A percentile compares a stretch with the other conserved stretches of the same genome.
Conservation (phyloP, 106 monocot species). For the Hemerocallis citrina region DNA sequence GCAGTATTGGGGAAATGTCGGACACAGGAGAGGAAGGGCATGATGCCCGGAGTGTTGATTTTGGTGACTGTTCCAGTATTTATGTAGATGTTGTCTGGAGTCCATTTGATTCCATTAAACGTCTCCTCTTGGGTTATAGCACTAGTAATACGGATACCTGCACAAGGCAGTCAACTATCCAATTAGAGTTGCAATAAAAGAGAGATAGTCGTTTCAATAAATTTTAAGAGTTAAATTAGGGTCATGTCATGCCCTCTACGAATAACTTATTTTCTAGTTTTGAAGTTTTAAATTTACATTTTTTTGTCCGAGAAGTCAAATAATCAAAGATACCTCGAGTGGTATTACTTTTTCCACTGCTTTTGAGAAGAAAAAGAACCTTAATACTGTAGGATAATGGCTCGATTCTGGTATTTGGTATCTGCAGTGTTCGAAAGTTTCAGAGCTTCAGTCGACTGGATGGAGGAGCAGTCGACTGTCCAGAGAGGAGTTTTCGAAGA, state of each 20-base stretch:
- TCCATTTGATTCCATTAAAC: constrained; percentile 48
- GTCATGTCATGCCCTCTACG: background rate
- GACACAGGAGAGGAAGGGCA: constrained; percentile 37
- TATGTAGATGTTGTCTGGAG: constrained; percentile 55
- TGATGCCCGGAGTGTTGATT: constrained; percentile 26
- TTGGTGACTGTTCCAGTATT: constrained; percentile 38
- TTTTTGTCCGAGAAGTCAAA: background rate
- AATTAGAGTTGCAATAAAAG: background rate
- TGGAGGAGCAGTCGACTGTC: too few species aligned
- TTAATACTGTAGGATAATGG: too few species aligned
- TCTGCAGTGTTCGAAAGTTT: too few species aligned
- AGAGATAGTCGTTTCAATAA: background rate
- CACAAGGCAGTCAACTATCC: background rate
- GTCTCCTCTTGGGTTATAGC: constrained; percentile 31
- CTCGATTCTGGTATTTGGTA: too few species aligned
- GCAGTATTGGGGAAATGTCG: constrained; percentile 72
- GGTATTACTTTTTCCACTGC: too few species aligned
- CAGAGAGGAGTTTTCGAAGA: too few species aligned
- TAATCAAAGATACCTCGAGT: background rate
- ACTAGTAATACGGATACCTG: constrained; percentile 65
- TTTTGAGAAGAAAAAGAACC: too few species aligned
- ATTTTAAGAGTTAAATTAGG: too few species aligned
- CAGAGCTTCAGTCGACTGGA: too few species aligned
- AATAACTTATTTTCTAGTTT: background rate
- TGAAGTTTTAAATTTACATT: background rate